Base-by-base conservation (phyloP, 805 yeast genomes). In the Limtongia smithiae region DNA sequence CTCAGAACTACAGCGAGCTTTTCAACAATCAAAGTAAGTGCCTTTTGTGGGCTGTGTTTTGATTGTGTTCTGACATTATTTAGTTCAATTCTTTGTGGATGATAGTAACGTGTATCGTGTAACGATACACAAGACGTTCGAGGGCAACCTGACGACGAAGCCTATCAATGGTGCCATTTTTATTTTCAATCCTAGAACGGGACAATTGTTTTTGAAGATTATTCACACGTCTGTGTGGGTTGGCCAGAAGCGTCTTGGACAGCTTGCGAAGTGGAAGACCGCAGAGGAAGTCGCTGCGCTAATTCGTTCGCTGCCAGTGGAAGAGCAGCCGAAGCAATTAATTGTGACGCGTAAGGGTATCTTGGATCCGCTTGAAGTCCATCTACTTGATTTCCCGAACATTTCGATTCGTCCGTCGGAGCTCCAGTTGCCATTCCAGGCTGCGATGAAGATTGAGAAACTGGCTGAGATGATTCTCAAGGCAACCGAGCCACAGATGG, bases 241-340 rank as follows among this genome's bases (percentile, higher is more conserved):
- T 3, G 99, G 99, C 17, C 97, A 93, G 66, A 90, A 88, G 62
- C 83, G 97, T 60, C 74, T 91, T 52, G 83, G 93, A 25, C 97
- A 93, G 63, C 70, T 93, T 57, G 90, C 97, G 1, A 93, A 93
- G 65, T 93, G 98, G 98, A 93, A 91, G 65, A 82, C 97, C 1
- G 97, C 98, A 0, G 99, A 93, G 68, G 97, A 91, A 67, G 95
- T 88, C 20, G 91, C 96, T 14, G 95, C 95, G 0, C 71, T 93
- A 56, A 77, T 93, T 17, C 75, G 96, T 37, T 86, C 97, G 0
- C 69, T 93, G 46, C 97, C 97, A 0, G 75, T 80, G 46, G 97
- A 91, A 61, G 96, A 93, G 67, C 96, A 89, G 62, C 98, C 98
- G 1, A 85, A 85, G 61, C 96, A 90, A 67, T 71, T 93, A 51